Conservation (phyloP, 768 basidiomycete species). For the Pleurotus giganteus region DNA sequence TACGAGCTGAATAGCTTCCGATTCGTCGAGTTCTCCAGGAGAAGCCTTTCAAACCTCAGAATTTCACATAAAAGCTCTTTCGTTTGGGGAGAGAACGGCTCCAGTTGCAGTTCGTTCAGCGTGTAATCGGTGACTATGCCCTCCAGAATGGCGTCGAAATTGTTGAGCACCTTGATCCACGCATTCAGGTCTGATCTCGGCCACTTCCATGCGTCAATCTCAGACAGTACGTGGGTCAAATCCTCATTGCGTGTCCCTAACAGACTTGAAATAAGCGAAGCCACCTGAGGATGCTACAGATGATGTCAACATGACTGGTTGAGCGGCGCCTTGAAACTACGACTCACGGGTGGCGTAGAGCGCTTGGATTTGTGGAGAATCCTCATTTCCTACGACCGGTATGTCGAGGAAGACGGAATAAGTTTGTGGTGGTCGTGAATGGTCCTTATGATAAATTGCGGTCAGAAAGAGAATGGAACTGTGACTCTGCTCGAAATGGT, state of each 20-base stretch:
- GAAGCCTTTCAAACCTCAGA: conserved; percentile 81
- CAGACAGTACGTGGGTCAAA: conserved; percentile 61
- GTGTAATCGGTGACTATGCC: conserved; percentile 81
- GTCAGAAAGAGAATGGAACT: no score
- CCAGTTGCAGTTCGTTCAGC: conserved; percentile 80
- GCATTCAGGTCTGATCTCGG: conserved; percentile 95
- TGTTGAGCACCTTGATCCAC: conserved; percentile 95
- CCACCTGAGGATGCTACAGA: conserved; percentile 72
- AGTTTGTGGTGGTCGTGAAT: conserved; percentile 8
- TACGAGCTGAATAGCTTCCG: conserved; percentile 95
- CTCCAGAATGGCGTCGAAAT: conserved; percentile 88
- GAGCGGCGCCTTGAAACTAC: conserved; percentile 13
- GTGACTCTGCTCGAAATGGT: no score
- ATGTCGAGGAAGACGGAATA: conserved; percentile 33
- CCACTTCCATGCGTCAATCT: conserved; percentile 87
- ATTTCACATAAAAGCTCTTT: conserved; percentile 80
- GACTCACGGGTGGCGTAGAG: conserved; percentile 70
- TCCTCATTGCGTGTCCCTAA: conserved; percentile 67
- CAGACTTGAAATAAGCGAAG: conserved; percentile 74
- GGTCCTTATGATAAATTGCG: neutral
- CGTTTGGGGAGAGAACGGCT: conserved; percentile 69
- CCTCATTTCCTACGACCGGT: conserved; percentile 73
- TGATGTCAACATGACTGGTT: conserved; percentile 18
- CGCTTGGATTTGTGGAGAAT: conserved; percentile 85
- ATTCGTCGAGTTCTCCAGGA: conserved; percentile 97